A percentile compares a stretch with the other conserved stretches of the same genome.
These are phyloP conservation scores for Daucus carota DNA, from an alignment of 129 eudicot species.

Conservation along the genomic window DNA sequence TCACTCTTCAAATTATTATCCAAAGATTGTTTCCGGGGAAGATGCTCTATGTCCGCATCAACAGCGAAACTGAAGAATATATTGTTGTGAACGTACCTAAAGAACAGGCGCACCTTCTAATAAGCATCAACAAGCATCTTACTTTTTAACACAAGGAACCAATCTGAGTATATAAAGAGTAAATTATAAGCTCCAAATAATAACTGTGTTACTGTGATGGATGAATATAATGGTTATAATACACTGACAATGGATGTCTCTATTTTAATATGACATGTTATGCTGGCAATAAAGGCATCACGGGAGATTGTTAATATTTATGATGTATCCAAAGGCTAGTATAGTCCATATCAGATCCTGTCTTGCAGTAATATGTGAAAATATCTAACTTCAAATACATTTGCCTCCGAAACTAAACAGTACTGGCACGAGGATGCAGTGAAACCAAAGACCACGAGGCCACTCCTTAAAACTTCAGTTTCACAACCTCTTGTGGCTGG, in stretches of 20 bases:
- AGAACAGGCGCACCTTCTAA: not conserved
- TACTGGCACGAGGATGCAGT: no score
- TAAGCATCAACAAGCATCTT: not conserved
- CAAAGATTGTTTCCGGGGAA: constrained; percentile 46
- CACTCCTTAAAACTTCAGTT: not conserved
- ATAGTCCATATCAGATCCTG: not conserved
- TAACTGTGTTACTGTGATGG: not conserved
- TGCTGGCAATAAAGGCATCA: not conserved
- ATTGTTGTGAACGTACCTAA: constrained; percentile 98
- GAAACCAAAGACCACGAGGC: not conserved
- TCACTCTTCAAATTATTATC: constrained; percentile 33
- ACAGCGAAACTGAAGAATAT: constrained; percentile 99
- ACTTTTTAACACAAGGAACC: no score
- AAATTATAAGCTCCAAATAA: not conserved
- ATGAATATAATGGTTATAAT: not conserved
- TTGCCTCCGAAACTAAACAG: not conserved
- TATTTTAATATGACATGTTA: not conserved
- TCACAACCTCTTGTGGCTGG: not conserved
- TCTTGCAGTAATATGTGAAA: not conserved
- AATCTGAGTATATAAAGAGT: not conserved
- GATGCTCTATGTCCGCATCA: constrained; percentile 91
- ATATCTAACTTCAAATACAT: not conserved
- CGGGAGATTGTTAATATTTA: not conserved
- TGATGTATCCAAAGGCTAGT: not conserved
- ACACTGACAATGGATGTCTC: not conserved